A percentile compares a stretch with the other conserved stretches of the same genome.
These are phyloP conservation scores for Fusarium buharicum DNA, from an alignment of 2,329 filamentous ascomycete genomes.

Conservation along the genomic window DNA sequence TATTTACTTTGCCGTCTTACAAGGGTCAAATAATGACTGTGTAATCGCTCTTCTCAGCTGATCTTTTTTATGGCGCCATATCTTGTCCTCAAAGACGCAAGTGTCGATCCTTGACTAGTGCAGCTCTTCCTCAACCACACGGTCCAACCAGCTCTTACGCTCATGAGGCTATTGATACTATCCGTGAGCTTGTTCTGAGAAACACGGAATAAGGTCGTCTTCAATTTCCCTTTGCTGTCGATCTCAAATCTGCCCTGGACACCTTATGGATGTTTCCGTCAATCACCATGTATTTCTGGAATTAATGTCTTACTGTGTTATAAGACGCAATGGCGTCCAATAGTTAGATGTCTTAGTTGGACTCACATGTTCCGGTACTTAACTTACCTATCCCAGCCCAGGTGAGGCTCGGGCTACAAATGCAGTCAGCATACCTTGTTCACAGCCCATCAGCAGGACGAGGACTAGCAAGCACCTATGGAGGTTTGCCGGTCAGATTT, in stretches of 20 bases:
- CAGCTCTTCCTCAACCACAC: slow-evolving; percentile 13
- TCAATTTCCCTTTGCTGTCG: too few relatives aligned
- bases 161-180: slow-evolving; percentile 26
- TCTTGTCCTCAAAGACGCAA: slow-evolving; percentile 29
- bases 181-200: slow-evolving; percentile 2
- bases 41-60: slow-evolving; percentile 12
- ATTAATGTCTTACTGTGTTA: slow-evolving; percentile 3
- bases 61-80: slow-evolving; percentile 33
- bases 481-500: not conserved
- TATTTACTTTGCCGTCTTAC: not conserved
- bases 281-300: not conserved
- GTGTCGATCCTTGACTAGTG: slow-evolving; percentile 33
- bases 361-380: slow-evolving; percentile 17
- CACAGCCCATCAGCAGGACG: slow-evolving; percentile 5
- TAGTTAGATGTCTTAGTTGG: slow-evolving; percentile 10
- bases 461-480: not conserved
- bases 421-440: slow-evolving; percentile 17
- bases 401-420: slow-evolving; percentile 2
- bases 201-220: not conserved
- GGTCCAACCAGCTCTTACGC: slow-evolving; percentile 22
- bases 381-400: not conserved
- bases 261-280: too few relatives aligned
- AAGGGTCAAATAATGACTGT: not conserved
- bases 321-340: slow-evolving; percentile 15
- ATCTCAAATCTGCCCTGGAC: too few relatives aligned